These are phyloP conservation scores for Xylaria hypoxylon DNA, from an alignment of 2,329 filamentous ascomycete species.

Conservation along the genomic window DNA sequence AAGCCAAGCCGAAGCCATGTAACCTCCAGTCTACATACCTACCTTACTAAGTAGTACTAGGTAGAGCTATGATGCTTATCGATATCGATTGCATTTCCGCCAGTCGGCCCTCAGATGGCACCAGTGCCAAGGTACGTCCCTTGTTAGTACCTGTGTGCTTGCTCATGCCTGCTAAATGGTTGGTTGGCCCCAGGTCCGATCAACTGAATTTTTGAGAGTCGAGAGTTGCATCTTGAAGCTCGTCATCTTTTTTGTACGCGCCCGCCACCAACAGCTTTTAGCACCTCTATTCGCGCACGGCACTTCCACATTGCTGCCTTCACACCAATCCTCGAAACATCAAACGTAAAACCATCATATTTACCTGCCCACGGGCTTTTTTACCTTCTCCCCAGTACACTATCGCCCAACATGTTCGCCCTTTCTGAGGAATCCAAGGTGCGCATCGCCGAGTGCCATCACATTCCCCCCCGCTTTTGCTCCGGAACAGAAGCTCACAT, in stretches of 20 bases:
- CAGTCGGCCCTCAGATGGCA: not conserved
- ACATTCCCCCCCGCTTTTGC: slow-evolving; percentile 4
- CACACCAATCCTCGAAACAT: not conserved
- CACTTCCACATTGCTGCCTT: not conserved
- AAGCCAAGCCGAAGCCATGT: slow-evolving; percentile 6
- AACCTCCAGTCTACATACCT: no score
- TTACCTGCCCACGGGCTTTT: not conserved
- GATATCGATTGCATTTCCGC: not conserved
- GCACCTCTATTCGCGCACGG: not conserved
- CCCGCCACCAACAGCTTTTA: not conserved
- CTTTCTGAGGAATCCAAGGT: slow-evolving; percentile 99
- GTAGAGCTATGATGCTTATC: not conserved
- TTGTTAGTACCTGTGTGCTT: not conserved
- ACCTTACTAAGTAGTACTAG: no score
- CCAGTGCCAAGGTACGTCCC: slow-evolving; percentile 3
- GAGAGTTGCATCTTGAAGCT: slow-evolving; percentile 21
- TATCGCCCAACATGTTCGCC: slow-evolving; percentile 63
- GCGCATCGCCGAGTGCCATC: slow-evolving; percentile 40
- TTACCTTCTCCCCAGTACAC: not conserved
- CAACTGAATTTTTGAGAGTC: slow-evolving; percentile 33
- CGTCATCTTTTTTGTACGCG: slow-evolving; percentile 25
- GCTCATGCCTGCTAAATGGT: not conserved
- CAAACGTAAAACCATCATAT: not conserved
- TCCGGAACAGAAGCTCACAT: slow-evolving; percentile 33
- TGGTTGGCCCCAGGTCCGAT: not conserved